phyloP scores from a whole-genome alignment of 2,329 filamentous ascomycete species.

The Aspergillus jensenii region DNA sequence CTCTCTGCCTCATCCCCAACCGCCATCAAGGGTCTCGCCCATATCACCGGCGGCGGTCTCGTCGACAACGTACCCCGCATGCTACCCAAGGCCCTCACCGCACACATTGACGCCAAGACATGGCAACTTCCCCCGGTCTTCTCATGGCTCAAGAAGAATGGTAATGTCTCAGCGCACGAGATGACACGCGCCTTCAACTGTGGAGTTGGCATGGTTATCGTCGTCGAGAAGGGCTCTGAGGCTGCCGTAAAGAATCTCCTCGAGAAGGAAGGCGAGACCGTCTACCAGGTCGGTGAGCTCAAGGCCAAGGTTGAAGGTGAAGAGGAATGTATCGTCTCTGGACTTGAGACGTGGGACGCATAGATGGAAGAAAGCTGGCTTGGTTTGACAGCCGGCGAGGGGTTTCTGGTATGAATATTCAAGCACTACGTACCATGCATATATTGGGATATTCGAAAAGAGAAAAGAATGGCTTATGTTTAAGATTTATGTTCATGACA shows the following conservation, averaged over 20 bases:
- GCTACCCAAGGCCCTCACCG: slow-evolving; percentile 75
- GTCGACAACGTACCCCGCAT: slow-evolving; percentile 93
- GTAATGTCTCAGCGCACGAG: slow-evolving; percentile 70
- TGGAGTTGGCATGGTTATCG: slow-evolving; percentile 89
- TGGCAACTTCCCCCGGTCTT: slow-evolving; percentile 82
- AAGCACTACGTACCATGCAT: neutral
- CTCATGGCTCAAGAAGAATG: slow-evolving; percentile 74
- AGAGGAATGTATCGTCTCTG: slow-evolving; percentile 64
- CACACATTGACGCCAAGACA: slow-evolving; percentile 72
- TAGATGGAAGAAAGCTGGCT: neutral
- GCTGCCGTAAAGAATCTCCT: slow-evolving; percentile 62
- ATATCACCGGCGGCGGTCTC: slow-evolving; percentile 94
- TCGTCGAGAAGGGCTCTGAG: slow-evolving; percentile 67
- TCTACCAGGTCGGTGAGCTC: slow-evolving; percentile 73
- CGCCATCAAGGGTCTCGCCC: slow-evolving; percentile 82
- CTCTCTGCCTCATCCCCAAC: slow-evolving; percentile 56
- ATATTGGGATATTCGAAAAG: neutral
- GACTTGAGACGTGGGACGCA: slow-evolving; percentile 51
- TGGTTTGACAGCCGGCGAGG: neutral
- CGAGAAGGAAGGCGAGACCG: slow-evolving; percentile 69
- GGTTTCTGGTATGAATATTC: neutral
- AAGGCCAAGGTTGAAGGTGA: slow-evolving; percentile 53
- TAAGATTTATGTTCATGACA: slow-evolving; percentile 2
- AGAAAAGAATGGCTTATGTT: slow-evolving; percentile 2
- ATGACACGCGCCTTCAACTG: slow-evolving; percentile 95